Conservation (phyloP, 257 asterid genomes). For the Knoxia roxburghii region DNA sequence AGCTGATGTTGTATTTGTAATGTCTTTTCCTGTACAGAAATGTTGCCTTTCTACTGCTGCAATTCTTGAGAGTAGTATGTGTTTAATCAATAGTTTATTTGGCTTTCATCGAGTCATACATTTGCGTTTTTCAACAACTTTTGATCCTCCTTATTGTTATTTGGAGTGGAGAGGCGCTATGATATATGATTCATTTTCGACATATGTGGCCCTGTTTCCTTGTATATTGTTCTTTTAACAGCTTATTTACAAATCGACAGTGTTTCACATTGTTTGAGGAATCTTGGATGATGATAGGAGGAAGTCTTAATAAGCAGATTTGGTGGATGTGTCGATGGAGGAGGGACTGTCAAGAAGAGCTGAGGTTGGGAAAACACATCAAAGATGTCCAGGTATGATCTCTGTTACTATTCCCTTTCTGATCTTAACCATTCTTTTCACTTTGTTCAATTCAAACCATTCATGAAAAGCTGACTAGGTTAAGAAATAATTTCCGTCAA, state of each 20-base stretch:
- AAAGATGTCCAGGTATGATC: not conserved
- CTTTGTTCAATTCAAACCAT: too few species aligned
- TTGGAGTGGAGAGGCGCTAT: not conserved
- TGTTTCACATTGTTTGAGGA: not conserved
- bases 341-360: not conserved
- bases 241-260: not conserved
- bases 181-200: too few species aligned
- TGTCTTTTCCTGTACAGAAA: slow-evolving; percentile 6
- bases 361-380: not conserved
- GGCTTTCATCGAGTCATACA: not conserved
- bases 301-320: not conserved
- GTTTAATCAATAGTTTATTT: not conserved
- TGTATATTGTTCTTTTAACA: not conserved
- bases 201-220: not conserved
- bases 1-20: slow-evolving; percentile 1
- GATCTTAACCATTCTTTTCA: not conserved
- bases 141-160: not conserved
- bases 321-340: not conserved
- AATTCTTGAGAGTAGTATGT: not conserved
- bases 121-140: not conserved
- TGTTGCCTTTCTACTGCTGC: not conserved
- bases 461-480: not conserved
- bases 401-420: not conserved
- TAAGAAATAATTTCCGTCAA: not conserved
- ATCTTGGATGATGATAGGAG: slow-evolving; percentile 1